Conservation (phyloP, 352 stramenopile species). For the Pythium insidiosum region DNA sequence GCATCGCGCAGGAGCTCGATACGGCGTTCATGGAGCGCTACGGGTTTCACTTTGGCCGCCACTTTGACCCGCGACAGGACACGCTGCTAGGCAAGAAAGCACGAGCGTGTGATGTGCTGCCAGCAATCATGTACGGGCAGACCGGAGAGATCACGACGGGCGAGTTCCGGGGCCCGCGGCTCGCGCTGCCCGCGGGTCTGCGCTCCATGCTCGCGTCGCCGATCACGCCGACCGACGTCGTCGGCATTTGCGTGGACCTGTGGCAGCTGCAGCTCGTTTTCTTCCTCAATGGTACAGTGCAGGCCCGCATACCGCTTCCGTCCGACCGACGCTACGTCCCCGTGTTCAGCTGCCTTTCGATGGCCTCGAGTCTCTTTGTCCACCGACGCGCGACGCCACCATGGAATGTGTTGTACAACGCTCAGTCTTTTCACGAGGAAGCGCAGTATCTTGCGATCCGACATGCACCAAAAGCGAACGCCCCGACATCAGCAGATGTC, state of each 20-base stretch:
- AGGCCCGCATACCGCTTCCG: constrained; percentile 39
- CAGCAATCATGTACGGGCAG: constrained; percentile 71
- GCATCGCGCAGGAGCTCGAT: constrained; percentile 30
- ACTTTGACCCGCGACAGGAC: constrained; percentile 22
- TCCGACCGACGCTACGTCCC: constrained; percentile 30
- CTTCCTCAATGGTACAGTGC: constrained; percentile 30
- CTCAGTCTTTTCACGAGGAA: constrained; percentile 14
- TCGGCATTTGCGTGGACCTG: constrained; percentile 52
- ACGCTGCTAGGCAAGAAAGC: constrained; percentile 37
- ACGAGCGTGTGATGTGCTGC: constrained; percentile 53
- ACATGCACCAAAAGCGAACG: neutral
- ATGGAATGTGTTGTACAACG: constrained; percentile 37
- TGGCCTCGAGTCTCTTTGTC: constrained; percentile 43
- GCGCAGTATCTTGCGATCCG: constrained; percentile 11
- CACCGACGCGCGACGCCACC: constrained; percentile 22
- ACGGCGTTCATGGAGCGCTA: constrained; percentile 23
- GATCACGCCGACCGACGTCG: constrained; percentile 39
- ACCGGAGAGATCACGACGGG: constrained; percentile 60
- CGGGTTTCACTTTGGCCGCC: constrained; percentile 22
- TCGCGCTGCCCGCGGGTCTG: constrained; percentile 27
- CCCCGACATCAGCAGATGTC: neutral
- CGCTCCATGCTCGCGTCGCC: constrained; percentile 34
- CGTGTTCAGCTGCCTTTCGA: constrained; percentile 45
- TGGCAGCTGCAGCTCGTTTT: constrained; percentile 46
- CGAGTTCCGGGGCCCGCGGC: constrained; percentile 45